Conservation (phyloP, 2,329 filamentous ascomycete genomes). For the Colletotrichum trifolii region DNA sequence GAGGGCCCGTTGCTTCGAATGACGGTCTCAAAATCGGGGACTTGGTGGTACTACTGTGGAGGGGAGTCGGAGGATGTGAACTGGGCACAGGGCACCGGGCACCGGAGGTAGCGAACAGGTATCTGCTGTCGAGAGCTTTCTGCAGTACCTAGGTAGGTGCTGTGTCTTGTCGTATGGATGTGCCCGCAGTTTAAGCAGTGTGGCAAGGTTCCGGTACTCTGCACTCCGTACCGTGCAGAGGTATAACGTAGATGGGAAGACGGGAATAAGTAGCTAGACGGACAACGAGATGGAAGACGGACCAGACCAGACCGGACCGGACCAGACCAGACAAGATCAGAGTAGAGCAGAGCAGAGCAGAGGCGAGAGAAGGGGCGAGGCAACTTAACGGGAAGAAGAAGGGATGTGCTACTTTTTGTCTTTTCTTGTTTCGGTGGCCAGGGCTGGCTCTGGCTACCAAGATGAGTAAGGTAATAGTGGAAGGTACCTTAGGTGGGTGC, state of each 20-base stretch:
- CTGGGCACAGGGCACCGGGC: background rate
- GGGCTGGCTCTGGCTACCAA: background rate
- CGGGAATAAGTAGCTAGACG: background rate
- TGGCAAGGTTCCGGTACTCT: too few species aligned
- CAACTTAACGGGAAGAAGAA: conserved; percentile 19
- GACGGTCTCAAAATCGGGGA: conserved; percentile 32
- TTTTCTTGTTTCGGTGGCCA: conserved; percentile 22
- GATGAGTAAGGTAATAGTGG: background rate
- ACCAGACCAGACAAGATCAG: background rate
- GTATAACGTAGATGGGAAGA: background rate
- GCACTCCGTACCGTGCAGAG: too few species aligned
- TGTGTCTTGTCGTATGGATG: too few species aligned
- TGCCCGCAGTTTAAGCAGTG: too few species aligned
- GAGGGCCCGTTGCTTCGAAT: conserved; percentile 32
- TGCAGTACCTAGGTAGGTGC: too few species aligned
- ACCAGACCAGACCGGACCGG: background rate
- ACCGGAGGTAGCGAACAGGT: background rate
- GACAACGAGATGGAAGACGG: background rate
- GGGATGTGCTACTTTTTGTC: conserved; percentile 27
- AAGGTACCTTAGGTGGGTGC: background rate
- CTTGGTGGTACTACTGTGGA: conserved; percentile 25
- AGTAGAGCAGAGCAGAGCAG: conserved; percentile 21
- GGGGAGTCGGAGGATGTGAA: conserved; percentile 1
- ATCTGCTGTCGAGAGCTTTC: too few species aligned
- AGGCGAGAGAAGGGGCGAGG: conserved; percentile 13